Conservation (phyloP, 2,329 filamentous ascomycete genomes). For the Meredithiella fracta region DNA sequence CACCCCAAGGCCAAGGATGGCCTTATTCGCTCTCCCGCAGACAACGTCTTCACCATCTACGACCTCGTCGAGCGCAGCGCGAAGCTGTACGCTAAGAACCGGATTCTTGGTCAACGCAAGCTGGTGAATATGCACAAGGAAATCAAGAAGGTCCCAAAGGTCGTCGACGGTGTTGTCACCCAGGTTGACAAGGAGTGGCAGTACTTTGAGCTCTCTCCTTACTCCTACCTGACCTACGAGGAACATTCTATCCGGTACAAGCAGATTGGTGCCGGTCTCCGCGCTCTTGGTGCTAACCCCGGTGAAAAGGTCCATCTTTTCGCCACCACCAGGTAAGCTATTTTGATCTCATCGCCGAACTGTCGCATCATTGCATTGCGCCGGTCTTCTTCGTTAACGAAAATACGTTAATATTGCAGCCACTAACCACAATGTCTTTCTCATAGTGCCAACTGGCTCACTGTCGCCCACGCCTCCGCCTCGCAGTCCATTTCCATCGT, state of each 20-base stretch:
- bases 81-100: slow-evolving; percentile 42
- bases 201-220: slow-evolving; percentile 69
- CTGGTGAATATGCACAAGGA: slow-evolving; percentile 66
- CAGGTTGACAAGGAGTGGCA: slow-evolving; percentile 85
- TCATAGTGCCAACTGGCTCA: slow-evolving; percentile 62
- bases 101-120: slow-evolving; percentile 53
- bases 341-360: background rate
- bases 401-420: too few relatives aligned
- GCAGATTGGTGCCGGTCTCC: slow-evolving; percentile 55
- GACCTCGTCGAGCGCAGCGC: slow-evolving; percentile 60
- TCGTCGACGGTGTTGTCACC: slow-evolving; percentile 61
- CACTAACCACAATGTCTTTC: slow-evolving; percentile 10
- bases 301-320: slow-evolving; percentile 64
- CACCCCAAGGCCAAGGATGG: slow-evolving; percentile 55
- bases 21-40: slow-evolving; percentile 47
- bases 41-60: slow-evolving; percentile 60
- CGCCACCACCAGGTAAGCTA: slow-evolving; percentile 56
- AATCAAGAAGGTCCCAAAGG: slow-evolving; percentile 78
- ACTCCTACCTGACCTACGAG: slow-evolving; percentile 59
- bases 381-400: too few relatives aligned
- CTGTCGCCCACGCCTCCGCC: slow-evolving; percentile 56
- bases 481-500: slow-evolving; percentile 86
- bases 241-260: slow-evolving; percentile 59
- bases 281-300: slow-evolving; percentile 53
- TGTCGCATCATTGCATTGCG: background rate